Base-by-base conservation (phyloP, 805 yeast genomes). In the Kuraishia cidri region DNA sequence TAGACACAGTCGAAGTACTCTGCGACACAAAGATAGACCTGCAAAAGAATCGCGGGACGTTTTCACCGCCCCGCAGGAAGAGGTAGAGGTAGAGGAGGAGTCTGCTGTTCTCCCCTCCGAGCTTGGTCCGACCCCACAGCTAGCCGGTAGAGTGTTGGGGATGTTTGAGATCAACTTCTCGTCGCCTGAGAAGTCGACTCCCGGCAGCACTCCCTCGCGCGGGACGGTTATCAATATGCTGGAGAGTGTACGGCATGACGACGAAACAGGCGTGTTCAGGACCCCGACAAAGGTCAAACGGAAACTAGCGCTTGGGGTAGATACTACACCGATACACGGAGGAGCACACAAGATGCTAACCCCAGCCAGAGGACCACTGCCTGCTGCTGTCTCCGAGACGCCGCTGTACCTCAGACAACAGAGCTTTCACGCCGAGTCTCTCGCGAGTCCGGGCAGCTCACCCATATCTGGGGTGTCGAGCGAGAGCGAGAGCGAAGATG, bases 81-180 rank as follows among this genome's bases (percentile, higher is more conserved):
- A 20, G 23, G 23, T 7, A 7, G 23, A 10, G 9, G 23, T 7
- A 10, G 23, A 20, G 9, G 23, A 20, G 9, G 23, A 20, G 23
- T 7, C 7, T 10, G 23, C 7, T 7, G 9, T 20, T 7, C 9
- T 7, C 23, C 9, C 10, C 9, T 10, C 9, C 10, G 23, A 75
- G 38, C 49, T 84, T 9, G 94, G 94, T 0, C 95, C 95, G 1
- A 85, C 95, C 0, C 95, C 95, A 0, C 95, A 85, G 44, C 66
- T 84, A 7, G 66, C 78, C 39, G 95, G 95, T 0, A 69, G 79
- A 34, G 82, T 83, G 0, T 50, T 82, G 22, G 76, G 92, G 12
- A 62, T 85, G 4, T 79, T 85, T 47, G 94, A 84, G 39, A 60
- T 75, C 33, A 47, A 46, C 34, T 12, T 31, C 39, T 5, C 37